Conservation (phyloP, 1,139 yeast genomes). For the Pichia sp. region DNA sequence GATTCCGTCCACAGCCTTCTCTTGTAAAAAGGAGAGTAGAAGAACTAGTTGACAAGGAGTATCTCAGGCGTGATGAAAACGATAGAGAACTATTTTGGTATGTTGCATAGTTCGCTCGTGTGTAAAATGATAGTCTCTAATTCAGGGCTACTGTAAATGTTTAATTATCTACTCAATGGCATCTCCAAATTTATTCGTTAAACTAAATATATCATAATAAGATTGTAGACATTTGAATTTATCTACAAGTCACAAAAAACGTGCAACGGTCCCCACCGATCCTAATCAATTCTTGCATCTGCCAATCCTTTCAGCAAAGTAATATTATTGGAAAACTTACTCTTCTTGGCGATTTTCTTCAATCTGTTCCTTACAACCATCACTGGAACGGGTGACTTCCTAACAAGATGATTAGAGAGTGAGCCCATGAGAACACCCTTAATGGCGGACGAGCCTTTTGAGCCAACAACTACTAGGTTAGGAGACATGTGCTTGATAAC, state of each 20-base stretch:
- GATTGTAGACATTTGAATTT: not conserved
- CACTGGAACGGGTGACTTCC: constrained; percentile 78
- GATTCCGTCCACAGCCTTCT: constrained; percentile 59
- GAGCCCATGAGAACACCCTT: constrained; percentile 76
- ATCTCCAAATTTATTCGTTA: not conserved
- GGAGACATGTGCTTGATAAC: constrained; percentile 81
- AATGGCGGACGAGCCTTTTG: constrained; percentile 70
- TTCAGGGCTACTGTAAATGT: not conserved
- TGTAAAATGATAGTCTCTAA: not conserved
- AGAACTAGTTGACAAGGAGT: constrained; percentile 76
- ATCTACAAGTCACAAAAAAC: not conserved
- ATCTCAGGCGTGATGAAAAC: constrained; percentile 65
- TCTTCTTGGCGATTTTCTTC: constrained; percentile 64
- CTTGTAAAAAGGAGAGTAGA: constrained; percentile 78
- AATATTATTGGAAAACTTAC: constrained; percentile 34
- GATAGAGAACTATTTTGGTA: constrained; percentile 65
- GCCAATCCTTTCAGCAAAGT: constrained; percentile 32
- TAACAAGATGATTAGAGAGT: constrained; percentile 69
- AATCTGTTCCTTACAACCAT: constrained; percentile 85
- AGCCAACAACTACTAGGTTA: constrained; percentile 75
- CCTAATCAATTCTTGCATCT: constrained; percentile 32
- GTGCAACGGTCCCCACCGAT: not conserved
- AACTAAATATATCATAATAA: not conserved
- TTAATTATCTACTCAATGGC: not conserved
- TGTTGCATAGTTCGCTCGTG: constrained; percentile 45